Evolutionary conservation across 2,329 filamentous ascomycete species (phyloP).

Genomic region (Parafenestella ontariensis): DNA sequence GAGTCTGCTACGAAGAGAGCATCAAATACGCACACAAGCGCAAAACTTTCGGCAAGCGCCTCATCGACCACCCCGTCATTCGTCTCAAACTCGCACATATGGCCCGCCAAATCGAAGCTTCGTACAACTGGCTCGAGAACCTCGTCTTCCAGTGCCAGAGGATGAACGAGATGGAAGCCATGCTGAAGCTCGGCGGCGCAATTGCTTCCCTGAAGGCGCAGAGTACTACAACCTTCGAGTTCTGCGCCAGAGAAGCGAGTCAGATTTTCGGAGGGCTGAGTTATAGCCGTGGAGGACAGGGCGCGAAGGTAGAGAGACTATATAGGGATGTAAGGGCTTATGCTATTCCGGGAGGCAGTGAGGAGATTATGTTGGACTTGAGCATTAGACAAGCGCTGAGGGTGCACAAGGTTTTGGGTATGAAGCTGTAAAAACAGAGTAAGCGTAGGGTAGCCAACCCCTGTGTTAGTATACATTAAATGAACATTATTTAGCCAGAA

Average conservation of each 20-base stretch:
- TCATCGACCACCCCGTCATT: conserved; percentile 97
- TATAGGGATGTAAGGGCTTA: conserved; percentile 97
- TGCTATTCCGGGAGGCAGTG: conserved; percentile 89
- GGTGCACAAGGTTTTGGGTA: conserved; percentile 89
- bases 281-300: conserved; percentile 92
- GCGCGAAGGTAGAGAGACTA: conserved; percentile 90
- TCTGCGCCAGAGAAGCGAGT: conserved; percentile 92
- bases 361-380: conserved; percentile 98
- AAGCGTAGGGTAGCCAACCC: not conserved
- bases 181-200: conserved; percentile 92
- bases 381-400: conserved; percentile 89
- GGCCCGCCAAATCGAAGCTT: conserved; percentile 96
- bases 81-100: conserved; percentile 98
- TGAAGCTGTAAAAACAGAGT: conserved; percentile 76
- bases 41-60: conserved; percentile 92
- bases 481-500: too few relatives aligned
- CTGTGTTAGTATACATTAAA: too few relatives aligned
- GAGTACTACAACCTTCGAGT: conserved; percentile 92
- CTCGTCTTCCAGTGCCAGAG: conserved; percentile 90
- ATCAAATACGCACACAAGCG: conserved; percentile 98
- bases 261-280: conserved; percentile 97
- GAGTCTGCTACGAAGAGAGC: conserved; percentile 96
- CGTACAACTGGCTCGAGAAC: conserved; percentile 97
- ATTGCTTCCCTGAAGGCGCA: conserved; percentile 96
- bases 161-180: conserved; percentile 94